phyloP scores from a whole-genome alignment of 2,329 filamentous ascomycete genomes.

The Cladosporium austrohemisphaericum region DNA sequence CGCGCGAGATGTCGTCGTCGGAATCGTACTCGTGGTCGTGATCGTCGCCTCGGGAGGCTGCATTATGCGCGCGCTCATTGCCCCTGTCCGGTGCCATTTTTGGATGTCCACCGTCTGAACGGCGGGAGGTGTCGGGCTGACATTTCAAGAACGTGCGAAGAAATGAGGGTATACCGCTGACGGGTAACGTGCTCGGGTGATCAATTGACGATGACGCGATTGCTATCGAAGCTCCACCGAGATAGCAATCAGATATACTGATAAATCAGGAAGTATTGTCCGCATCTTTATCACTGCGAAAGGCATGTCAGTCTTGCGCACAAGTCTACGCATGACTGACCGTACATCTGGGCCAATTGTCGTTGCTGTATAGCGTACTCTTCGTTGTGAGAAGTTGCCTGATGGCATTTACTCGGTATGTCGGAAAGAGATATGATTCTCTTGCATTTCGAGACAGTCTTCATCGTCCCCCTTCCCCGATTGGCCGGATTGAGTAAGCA shows the following conservation, averaged over 20 bases:
- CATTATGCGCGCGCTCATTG: background rate
- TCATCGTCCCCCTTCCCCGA: background rate
- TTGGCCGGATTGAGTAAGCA: background rate
- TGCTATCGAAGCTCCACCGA: background rate
- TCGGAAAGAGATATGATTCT: background rate
- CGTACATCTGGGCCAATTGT: too few species aligned
- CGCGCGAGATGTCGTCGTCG: conserved; percentile 8
- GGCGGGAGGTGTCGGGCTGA: background rate
- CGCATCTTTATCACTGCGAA: too few species aligned
- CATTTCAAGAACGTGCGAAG: conserved; percentile 1
- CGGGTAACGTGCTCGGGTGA: conserved; percentile 13
- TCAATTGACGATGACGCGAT: conserved; percentile 13
- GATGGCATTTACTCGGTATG: too few species aligned
- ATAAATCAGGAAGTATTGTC: too few species aligned
- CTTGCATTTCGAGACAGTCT: background rate
- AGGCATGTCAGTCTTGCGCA: too few species aligned
- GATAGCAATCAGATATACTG: background rate
- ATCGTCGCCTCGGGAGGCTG: background rate
- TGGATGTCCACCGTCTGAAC: background rate
- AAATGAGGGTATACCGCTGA: conserved; percentile 10
- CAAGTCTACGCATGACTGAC: too few species aligned
- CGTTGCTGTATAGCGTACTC: too few species aligned
- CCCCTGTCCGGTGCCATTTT: conserved; percentile 10
- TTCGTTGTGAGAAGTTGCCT: too few species aligned
- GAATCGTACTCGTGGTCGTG: conserved; percentile 5